Percentiles rank a stretch among this genome's conserved stretches.
Evolutionary conservation across 306 rosid species (phyloP).

Genomic region (Amphicarpaea edgeworthii): DNA sequence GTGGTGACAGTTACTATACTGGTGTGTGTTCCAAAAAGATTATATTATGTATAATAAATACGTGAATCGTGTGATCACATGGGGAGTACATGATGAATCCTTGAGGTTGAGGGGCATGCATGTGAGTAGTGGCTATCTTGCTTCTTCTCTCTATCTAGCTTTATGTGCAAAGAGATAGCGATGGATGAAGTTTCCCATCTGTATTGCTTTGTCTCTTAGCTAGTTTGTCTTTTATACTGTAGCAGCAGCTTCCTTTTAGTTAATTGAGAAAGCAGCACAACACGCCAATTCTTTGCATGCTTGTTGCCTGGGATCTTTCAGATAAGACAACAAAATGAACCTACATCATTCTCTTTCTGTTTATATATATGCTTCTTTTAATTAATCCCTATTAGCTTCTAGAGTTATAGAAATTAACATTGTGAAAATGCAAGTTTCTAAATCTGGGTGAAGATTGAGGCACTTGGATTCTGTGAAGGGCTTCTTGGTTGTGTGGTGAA

Average conservation of each 20-base stretch:
- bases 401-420: slow-evolving; percentile 11
- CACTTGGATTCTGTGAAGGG: slow-evolving; percentile 14
- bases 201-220: slow-evolving; percentile 53
- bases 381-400: slow-evolving; percentile 23
- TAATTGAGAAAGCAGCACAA: slow-evolving; percentile 9
- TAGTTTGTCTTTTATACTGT: slow-evolving; percentile 26
- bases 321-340: slow-evolving; percentile 40
- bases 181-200: slow-evolving; percentile 61
- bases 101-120: slow-evolving; percentile 50
- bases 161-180: slow-evolving; percentile 54
- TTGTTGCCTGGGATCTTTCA: slow-evolving; percentile 21
- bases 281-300: slow-evolving; percentile 37
- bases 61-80: slow-evolving; percentile 52
- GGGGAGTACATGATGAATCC: slow-evolving; percentile 51
- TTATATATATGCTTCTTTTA: slow-evolving; percentile 28
- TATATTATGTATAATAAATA: not conserved
- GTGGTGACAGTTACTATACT: slow-evolving; percentile 45
- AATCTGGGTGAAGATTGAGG: not conserved
- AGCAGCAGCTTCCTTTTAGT: slow-evolving; percentile 30
- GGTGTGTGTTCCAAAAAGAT: slow-evolving; percentile 41
- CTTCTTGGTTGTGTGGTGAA: slow-evolving; percentile 22
- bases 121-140: slow-evolving; percentile 57
- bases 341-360: slow-evolving; percentile 11
- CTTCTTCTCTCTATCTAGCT: slow-evolving; percentile 39
- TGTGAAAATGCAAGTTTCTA: slow-evolving; percentile 20